Evolutionary conservation across 768 basidiomycete genomes (phyloP), one percentile per base, ranked within the genome.

Genomic region (Lactarius sp.): DNA sequence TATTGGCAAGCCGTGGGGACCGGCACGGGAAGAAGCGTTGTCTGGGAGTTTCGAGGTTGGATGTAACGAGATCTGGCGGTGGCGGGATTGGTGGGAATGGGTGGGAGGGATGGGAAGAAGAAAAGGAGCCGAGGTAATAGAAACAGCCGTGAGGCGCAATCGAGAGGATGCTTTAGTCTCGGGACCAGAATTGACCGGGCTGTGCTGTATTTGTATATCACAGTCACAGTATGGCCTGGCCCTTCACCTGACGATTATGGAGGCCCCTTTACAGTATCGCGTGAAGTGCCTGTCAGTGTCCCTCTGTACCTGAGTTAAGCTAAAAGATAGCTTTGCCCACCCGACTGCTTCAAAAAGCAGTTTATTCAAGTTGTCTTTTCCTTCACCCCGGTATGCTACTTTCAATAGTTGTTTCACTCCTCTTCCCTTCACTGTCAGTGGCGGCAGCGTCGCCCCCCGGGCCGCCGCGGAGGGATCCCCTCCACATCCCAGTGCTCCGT

Each of bases 11-110:
- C 74, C 88, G 10, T 80, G 86, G 8, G 90, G 90, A 0, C 66
- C 73, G 0, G 86, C 83, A 9, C 81, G 90, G 12, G 88, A 92
- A 69, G 72, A 79, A 2, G 86, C 85, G 1, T 70, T 93, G 86
- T 0, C 76, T 93, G 1, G 88, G 27, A 27, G 27, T 27, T 34
- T 66, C 62, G 16, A 76, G 81, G 1, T 69, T 75, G 12, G 74
- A 77, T 6, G 77, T 3, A 6, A 44, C 2, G 9, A 31, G 9
- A 3, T 14, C 27, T 16, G 37, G 36, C 33, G 10, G 36, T 7
- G 36, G 36, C 10, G 36, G 36, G 36, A 37, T 37, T 37, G 10
- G 36, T 37, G 27, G 27, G 13, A 51, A n/a, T 27, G 37, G 9
- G 73, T 77, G 58, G 63, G 80, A 33, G 75, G 27, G 27, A 31